Conservation (phyloP, 106 monocot genomes). For the Dendrobium huoshanense region DNA sequence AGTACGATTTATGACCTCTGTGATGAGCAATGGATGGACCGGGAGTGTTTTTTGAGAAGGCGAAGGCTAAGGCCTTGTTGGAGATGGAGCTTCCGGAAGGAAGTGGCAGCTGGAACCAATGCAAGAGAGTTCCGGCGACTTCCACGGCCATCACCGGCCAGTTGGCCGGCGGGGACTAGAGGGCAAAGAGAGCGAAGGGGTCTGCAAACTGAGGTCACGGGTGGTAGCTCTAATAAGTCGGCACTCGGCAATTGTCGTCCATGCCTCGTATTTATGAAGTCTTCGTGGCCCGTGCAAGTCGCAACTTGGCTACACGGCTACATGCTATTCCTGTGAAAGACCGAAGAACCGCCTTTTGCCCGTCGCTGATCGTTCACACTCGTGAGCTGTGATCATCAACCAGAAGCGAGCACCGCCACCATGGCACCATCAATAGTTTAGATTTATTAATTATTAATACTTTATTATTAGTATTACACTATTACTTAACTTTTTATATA, state of each 20-base stretch:
- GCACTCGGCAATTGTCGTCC: background rate
- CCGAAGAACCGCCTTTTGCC: background rate
- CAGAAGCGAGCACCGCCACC: background rate
- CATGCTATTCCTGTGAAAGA: background rate
- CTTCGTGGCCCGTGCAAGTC: background rate
- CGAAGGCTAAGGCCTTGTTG: background rate
- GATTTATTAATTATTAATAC: background rate
- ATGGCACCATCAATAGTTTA: background rate
- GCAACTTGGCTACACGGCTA: background rate
- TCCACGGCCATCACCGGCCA: constrained; percentile 4
- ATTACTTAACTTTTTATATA: too few relatives aligned
- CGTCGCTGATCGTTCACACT: background rate
- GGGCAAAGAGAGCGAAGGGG: background rate
- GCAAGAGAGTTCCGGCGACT: constrained; percentile 7
- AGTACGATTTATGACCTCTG: background rate
- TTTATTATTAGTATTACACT: too few relatives aligned
- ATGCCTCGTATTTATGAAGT: background rate
- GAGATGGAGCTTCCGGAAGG: background rate
- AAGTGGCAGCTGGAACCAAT: background rate
- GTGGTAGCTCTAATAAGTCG: background rate
- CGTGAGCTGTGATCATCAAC: background rate
- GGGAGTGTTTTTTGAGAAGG: background rate
- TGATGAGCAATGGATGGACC: background rate
- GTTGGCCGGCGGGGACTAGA: background rate
- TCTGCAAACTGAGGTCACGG: too few relatives aligned